These are phyloP conservation scores for Rhodotorula babjevae DNA, from an alignment of 768 basidiomycete species.

Conservation along the genomic window DNA sequence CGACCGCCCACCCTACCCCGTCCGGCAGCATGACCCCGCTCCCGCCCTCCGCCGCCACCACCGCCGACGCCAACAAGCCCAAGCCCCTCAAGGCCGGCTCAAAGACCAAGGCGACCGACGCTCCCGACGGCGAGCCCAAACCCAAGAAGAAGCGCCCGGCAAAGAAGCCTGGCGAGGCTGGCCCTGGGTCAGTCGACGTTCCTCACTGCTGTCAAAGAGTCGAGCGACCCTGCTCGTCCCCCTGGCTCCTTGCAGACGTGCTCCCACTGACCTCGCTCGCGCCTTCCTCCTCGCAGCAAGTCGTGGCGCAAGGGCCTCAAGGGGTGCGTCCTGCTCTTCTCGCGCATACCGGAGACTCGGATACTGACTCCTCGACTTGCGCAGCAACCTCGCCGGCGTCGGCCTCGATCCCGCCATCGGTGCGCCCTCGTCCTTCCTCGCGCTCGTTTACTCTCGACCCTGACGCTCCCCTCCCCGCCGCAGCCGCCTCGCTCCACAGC, in stretches of 20 bases:
- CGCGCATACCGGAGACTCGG: neutral
- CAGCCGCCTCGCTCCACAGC: neutral
- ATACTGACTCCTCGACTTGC: neutral
- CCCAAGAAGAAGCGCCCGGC: conserved; percentile 14
- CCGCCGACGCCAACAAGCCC: neutral
- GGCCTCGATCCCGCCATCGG: conserved; percentile 12
- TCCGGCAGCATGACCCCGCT: neutral
- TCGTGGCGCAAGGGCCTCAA: conserved; percentile 13
- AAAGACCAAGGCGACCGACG: conserved; percentile 2
- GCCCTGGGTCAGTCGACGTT: neutral
- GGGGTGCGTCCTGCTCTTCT: neutral
- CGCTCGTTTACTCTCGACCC: neutral
- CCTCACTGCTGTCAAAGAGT: neutral
- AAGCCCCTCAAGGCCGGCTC: neutral
- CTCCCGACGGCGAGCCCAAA: conserved; percentile 8
- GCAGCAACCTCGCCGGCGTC: conserved; percentile 24
- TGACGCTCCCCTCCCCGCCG: neutral
- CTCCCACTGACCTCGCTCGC: too few relatives aligned
- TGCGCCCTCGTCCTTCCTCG: neutral
- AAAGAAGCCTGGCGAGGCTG: conserved; percentile 1
- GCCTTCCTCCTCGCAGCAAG: neutral
- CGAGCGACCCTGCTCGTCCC: too few relatives aligned
- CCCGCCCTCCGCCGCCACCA: neutral
- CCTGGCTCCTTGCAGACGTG: too few relatives aligned
- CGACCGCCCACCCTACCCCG: neutral